Conservation (phyloP, 164 flowering plant genomes). For the Piper betle region DNA sequence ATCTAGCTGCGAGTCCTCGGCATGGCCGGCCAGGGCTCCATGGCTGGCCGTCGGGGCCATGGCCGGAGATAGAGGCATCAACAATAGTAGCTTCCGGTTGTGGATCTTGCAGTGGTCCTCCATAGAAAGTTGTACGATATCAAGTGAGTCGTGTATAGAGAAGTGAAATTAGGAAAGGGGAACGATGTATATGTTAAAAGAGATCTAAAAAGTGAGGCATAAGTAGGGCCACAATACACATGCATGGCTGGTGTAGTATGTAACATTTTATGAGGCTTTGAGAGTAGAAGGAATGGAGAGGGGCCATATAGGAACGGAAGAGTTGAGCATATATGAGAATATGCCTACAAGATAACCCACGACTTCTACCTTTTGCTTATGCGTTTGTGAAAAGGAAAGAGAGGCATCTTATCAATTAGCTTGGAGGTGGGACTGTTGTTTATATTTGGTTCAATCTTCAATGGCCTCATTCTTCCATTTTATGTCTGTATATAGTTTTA, state of each 20-base stretch:
- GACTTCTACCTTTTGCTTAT: slow-evolving; percentile 9
- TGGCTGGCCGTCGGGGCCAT: slow-evolving; percentile 3
- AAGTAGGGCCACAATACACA: not conserved
- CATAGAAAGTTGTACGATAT: not conserved
- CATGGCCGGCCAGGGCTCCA: not conserved
- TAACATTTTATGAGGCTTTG: not conserved
- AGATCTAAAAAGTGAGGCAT: not conserved
- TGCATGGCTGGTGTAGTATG: not conserved
- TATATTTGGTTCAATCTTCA: not conserved
- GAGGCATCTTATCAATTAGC: slow-evolving; percentile 3
- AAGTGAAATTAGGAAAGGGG: not conserved
- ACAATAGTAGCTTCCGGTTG: slow-evolving; percentile 1
- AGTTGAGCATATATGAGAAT: slow-evolving; percentile 10
- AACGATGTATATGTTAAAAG: not conserved
- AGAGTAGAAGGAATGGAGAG: not conserved
- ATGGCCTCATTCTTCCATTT: not conserved
- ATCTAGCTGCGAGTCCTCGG: slow-evolving; percentile 3
- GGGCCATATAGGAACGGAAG: slow-evolving; percentile 4
- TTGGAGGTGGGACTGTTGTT: not conserved
- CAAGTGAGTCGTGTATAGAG: not conserved
- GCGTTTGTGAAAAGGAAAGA: slow-evolving; percentile 9
- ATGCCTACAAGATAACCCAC: slow-evolving; percentile 19
- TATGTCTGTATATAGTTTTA: too few relatives aligned
- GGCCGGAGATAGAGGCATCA: not conserved
- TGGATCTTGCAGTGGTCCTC: slow-evolving; percentile 1